A percentile compares a stretch with the other conserved stretches of the same genome.
phyloP scores from a whole-genome alignment of 768 basidiomycete species.

The Favolaschia claudopus region DNA sequence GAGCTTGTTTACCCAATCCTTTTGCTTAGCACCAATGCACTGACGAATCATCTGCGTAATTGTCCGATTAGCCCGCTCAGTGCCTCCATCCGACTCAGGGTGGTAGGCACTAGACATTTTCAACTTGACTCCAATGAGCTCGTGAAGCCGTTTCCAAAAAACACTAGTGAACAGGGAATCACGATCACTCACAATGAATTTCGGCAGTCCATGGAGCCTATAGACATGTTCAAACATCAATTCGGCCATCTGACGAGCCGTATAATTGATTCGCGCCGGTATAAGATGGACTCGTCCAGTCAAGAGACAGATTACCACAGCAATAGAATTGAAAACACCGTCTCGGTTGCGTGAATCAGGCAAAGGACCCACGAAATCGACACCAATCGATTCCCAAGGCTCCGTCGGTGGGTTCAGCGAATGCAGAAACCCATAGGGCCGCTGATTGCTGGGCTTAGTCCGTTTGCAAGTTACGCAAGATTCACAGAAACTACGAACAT shows the following conservation, averaged over 20 bases:
- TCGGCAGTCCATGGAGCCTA: conserved; percentile 38
- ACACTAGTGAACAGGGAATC: conserved; percentile 37
- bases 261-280: conserved; percentile 21
- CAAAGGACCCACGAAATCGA: conserved; percentile 25
- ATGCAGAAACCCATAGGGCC: conserved; percentile 26
- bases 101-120: conserved; percentile 19
- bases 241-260: conserved; percentile 34
- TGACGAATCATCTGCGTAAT: conserved; percentile 31
- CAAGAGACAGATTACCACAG: conserved; percentile 33
- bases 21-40: conserved; percentile 30
- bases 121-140: conserved; percentile 15
- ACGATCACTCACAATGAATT: conserved; percentile 33
- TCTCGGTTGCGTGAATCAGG: conserved; percentile 28
- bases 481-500: conserved; percentile 9
- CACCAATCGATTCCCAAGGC: conserved; percentile 34
- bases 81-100: conserved; percentile 3
- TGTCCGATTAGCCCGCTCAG: conserved; percentile 28
- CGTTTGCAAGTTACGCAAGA: conserved; percentile 15
- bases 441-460: conserved; percentile 14
- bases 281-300: conserved; percentile 35
- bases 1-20: conserved; percentile 33
- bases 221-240: conserved; percentile 34
- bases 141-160: conserved; percentile 30
- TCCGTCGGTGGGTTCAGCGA: conserved; percentile 22
- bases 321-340: conserved; percentile 31